These are phyloP conservation scores for Plasmodium vinckei DNA, from an alignment of 169 alveolate species.

Conservation along the genomic window DNA sequence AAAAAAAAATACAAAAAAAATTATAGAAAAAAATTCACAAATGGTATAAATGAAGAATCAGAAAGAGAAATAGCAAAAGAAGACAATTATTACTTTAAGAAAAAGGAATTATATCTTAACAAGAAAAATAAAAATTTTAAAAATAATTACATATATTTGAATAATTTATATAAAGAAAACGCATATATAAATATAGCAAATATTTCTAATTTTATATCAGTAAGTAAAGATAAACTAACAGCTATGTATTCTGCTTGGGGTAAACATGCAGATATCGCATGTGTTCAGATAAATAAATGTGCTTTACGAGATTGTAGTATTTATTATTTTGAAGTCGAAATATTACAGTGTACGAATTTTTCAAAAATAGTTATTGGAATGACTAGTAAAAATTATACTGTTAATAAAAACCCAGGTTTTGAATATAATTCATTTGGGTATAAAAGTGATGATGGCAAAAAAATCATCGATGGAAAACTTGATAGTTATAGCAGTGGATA, in stretches of 20 bases:
- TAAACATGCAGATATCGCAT: conserved; percentile 77
- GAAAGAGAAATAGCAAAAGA: conserved; percentile 9
- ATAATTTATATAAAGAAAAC: conserved; percentile 40
- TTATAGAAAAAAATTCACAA: not conserved
- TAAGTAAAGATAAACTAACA: conserved; percentile 66
- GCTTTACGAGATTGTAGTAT: conserved; percentile 85
- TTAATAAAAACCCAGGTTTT: conserved; percentile 86
- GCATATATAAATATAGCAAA: conserved; percentile 50
- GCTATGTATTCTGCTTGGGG: conserved; percentile 72
- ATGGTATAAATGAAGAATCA: not conserved
- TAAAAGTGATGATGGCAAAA: conserved; percentile 84
- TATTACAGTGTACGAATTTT: conserved; percentile 77
- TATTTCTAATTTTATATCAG: conserved; percentile 62
- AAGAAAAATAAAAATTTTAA: conserved; percentile 46
- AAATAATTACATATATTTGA: conserved; percentile 46
- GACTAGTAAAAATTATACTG: conserved; percentile 78
- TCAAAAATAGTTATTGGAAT: conserved; percentile 86
- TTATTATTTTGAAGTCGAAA: conserved; percentile 85
- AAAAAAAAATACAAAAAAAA: conserved; percentile 5
- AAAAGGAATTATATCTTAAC: conserved; percentile 40
- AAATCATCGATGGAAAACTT: conserved; percentile 74
- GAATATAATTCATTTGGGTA: conserved; percentile 87
- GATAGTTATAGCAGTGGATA: conserved; percentile 84
- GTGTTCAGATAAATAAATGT: conserved; percentile 84
- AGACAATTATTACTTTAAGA: conserved; percentile 34